These are phyloP conservation scores for Straminergon stramineum DNA, from an alignment of 225 moss, liverwort and hornwort genomes.

Conservation along the genomic window DNA sequence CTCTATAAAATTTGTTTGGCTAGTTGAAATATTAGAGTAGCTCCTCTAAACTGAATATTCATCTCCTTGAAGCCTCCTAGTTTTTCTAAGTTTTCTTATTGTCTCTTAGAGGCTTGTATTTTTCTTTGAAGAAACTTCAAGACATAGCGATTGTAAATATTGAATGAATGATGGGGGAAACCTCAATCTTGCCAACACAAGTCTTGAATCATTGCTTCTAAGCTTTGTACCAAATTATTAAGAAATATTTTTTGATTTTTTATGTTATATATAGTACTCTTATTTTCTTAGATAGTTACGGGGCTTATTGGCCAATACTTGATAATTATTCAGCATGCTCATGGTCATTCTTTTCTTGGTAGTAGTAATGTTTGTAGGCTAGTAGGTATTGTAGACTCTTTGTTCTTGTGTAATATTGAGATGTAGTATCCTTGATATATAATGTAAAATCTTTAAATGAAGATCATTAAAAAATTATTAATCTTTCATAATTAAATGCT, in stretches of 20 bases:
- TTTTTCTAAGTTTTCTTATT: too few species aligned
- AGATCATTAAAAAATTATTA: not conserved
- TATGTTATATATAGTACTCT: not conserved
- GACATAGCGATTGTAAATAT: too few species aligned
- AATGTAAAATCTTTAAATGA: not conserved
- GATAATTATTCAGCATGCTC: not conserved
- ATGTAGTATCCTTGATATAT: not conserved
- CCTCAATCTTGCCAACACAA: not conserved
- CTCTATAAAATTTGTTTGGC: not conserved
- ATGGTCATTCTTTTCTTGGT: too few species aligned
- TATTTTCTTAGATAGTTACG: not conserved
- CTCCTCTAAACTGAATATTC: not conserved
- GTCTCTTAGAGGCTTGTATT: fast-evolving
- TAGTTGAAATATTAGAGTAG: not conserved
- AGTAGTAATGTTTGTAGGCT: too few species aligned
- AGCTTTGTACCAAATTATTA: not conserved
- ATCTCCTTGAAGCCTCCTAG: fast-evolving
- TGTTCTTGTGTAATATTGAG: not conserved
- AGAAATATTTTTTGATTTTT: not conserved
- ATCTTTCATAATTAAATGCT: not conserved
- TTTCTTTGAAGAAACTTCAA: not conserved
- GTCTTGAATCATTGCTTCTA: not conserved
- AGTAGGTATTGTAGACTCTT: too few species aligned
- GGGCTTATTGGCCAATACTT: not conserved
- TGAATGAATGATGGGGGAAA: not conserved